Evolutionary conservation across 306 rosid species (phyloP), one percentile per base, ranked within the genome.

Genomic region (Canavalia gladiata): DNA sequence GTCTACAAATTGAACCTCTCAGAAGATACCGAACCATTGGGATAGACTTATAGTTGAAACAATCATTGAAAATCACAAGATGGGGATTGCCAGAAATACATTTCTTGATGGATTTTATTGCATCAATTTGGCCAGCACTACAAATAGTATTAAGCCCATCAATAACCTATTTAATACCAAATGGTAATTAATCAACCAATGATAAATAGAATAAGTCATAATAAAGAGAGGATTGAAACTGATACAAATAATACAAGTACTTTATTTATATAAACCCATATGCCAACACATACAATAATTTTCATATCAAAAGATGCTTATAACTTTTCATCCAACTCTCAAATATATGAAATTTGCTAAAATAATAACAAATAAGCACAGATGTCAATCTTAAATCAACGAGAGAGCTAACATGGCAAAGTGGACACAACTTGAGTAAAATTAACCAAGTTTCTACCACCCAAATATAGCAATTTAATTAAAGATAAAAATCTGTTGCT

Each of bases 51-150:
- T 72, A 72, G 35, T 78, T 84, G 55, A 76, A 52, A 83, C 87
- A 76, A 87, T 93, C 90, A 47, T 86, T 86, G 83, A 93, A 95
- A 87, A 95, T 88, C 88, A 93, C 82, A 8, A 90, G 37, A 51
- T 63, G 90, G 70, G 93, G 88, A 83, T 81, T 72, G 54, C 86
- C 85, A 37, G 86, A 81, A 74, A 90, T 66, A 13, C 79, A 81
- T 56, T 85, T 81, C 84, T 84, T 85, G 67, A 93, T 88, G 59
- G 92, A 85, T 80, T 87, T 86, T 64, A 84, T 64, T 64, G 80
- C 62, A 85, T 93, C 91, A 65, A 77, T 37, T 74, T 85, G 87
- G 60, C 89, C 94, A 64, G 85, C 55, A 56, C 62, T 60, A 49
- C 85, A 78, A 59, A 88, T 78, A 74, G 90, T 77, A 68, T 88